Conservation (phyloP, 805 yeast genomes). For the Metschnikowia matae region DNA sequence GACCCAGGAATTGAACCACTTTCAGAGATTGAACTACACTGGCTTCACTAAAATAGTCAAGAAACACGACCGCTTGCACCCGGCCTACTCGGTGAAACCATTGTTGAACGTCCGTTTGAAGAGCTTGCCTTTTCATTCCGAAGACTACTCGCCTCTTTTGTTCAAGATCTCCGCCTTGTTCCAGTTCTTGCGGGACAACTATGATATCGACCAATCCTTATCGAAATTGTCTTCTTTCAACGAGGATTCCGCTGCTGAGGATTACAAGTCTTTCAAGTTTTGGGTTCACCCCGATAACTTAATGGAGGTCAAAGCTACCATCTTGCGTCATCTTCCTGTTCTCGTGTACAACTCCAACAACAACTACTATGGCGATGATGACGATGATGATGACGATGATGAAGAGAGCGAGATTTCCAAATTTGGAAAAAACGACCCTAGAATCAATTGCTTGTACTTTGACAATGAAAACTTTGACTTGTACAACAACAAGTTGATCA, state of each 20-base stretch:
- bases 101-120: slow-evolving; percentile 82
- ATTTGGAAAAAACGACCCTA: slow-evolving; percentile 46
- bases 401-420: slow-evolving; percentile 21
- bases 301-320: slow-evolving; percentile 96
- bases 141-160: slow-evolving; percentile 88
- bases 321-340: slow-evolving; percentile 89
- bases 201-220: slow-evolving; percentile 46
- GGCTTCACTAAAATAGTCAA: slow-evolving; percentile 93
- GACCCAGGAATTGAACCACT: slow-evolving; percentile 84
- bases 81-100: slow-evolving; percentile 85
- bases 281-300: slow-evolving; percentile 97
- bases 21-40: slow-evolving; percentile 88
- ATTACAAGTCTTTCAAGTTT: slow-evolving; percentile 69
- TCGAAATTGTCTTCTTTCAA: slow-evolving; percentile 47
- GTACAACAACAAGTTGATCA: slow-evolving; percentile 78
- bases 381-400: slow-evolving; percentile 51
- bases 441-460: slow-evolving; percentile 80
- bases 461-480: slow-evolving; percentile 80
- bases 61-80: slow-evolving; percentile 90
- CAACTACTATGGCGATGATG: slow-evolving; percentile 45
- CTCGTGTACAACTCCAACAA: slow-evolving; percentile 59
- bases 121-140: slow-evolving; percentile 86
- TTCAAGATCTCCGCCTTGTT: slow-evolving; percentile 79
- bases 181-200: slow-evolving; percentile 75
- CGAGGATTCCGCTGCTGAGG: slow-evolving; percentile 34